Conservation (phyloP, 2,329 filamentous ascomycete species). For the Botrytis medusae region DNA sequence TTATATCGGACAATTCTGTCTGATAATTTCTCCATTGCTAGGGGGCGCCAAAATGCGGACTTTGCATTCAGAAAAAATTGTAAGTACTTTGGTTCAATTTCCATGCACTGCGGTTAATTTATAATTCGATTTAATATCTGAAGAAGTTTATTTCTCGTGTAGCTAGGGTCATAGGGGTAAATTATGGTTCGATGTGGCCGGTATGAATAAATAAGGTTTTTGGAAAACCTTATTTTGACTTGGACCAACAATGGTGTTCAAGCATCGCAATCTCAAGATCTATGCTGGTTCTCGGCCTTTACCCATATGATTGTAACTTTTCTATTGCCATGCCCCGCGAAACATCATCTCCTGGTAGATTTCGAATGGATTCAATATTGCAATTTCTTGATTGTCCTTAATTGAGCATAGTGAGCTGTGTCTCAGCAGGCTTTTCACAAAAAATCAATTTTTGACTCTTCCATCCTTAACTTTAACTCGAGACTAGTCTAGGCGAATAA, state of each 20-base stretch:
- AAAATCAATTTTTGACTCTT: not conserved
- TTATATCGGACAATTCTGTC: not conserved
- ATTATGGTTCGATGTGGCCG: not conserved
- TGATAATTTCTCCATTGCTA: not conserved
- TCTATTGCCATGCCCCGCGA: not conserved
- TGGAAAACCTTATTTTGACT: not conserved
- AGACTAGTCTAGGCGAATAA: not conserved
- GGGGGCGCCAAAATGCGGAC: not conserved
- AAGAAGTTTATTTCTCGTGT: not conserved
- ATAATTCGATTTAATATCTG: not conserved
- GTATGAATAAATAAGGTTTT: not conserved
- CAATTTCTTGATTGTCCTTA: not conserved
- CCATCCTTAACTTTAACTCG: not conserved
- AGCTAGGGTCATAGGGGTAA: not conserved
- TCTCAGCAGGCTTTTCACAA: not conserved
- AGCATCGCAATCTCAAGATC: not conserved
- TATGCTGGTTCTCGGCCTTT: not conserved
- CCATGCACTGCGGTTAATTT: not conserved
- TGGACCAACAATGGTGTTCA: not conserved
- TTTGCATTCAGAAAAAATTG: not conserved
- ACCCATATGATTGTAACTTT: not conserved
- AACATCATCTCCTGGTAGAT: not conserved
- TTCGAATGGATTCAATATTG: not conserved
- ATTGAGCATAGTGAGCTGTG: not conserved
- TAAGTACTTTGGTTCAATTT: not conserved